Evolutionary conservation across 371 early-diverging fungal genomes (phyloP), one percentile per base, ranked within the genome.

Genomic region (Mortierella sp.): DNA sequence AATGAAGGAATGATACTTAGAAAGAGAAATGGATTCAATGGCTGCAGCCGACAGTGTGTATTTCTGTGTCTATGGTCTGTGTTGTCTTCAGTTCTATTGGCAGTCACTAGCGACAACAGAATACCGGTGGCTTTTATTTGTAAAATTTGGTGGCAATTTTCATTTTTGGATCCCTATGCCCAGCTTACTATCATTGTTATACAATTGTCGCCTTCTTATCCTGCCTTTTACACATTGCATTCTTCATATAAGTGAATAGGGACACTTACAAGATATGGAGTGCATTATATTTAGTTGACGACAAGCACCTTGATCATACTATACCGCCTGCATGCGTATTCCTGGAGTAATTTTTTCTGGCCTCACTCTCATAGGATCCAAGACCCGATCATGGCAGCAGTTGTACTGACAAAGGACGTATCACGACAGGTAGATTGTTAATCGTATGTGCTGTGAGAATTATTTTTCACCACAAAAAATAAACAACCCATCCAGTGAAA

Each of bases 181-280:
- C 40, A 40, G 0, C 40, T 7, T 40, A 13, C 15, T 40, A 10
- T 40, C n/a, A n/a, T n/a, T n/a, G n/a, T n/a, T n/a, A n/a, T n/a
- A n/a, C n/a, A n/a, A n/a, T n/a, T n/a, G n/a, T 40, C 2, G 40
- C 40, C 13, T 31, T 61, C 28, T 4, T 47, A 1, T 10, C 37
- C 10, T 61, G 61, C 31, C 15, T 63, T 9, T 51, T 63, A 49
- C 31, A 63, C 22, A 37, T 53, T 37, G 17, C 45, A 31, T 63
- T 53, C 9, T 28, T 28, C 34, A 34, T 51, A 32, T 51, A 17
- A 3, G 63, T 53, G 2, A 63, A 17, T 3, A 29, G 51, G 19
- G 19, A 53, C 32, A n/a, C n/a, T n/a, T n/a, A n/a, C n/a, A n/a
- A 51, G 0, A 51, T 23, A 34, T 13, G 23, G 22, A 15, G 15